Base-by-base conservation (phyloP, 192 early-diverging fungal genomes). In the Gamsiella multidivaricata region DNA sequence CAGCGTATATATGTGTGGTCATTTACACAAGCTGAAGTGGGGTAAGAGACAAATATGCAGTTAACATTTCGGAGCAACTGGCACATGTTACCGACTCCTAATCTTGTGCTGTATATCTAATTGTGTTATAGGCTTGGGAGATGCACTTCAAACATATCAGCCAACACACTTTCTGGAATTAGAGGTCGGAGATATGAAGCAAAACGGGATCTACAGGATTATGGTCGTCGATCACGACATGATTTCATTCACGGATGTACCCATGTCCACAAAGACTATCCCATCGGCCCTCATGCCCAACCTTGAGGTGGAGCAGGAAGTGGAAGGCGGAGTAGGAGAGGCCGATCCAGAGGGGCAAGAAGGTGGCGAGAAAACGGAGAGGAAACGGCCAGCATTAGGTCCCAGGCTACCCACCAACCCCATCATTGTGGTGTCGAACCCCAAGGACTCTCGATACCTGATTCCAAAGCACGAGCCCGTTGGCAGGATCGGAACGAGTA, bases 111-210 rank as follows among this genome's bases (percentile, higher is more conserved):
- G 11, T 50, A 23, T 26, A 14, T 37, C 52, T 9, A 32, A 1
- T 33, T 46, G 10, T 3, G 26, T 36, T 12, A 23, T 69, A 83
- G 85, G 86, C 14, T 59, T 87, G 14, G 84, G 89, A 50, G 81
- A 86, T 47, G 75, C 82, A 33, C 79, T 93, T 61, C 85, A 93
- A 75, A 76, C 88, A 25, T 93, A 93, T 72, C 80, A 89, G 58
- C 80, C 85, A 10, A 81, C 82, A n/a, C 83, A 89, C 52, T 90
- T 84, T 49, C 79, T 93, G 66, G 93, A 97, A 80, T 82, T 97
- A 17, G 95, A 97, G 83, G 75, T 97, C 11, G 93, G 88, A 23
- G 96, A 97, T 54, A 88, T 97, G 84, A 97, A 97, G 81, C 85
- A 90, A 58, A 93, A 97, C 74, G 94, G 90, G 0, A 52, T 90